These are phyloP conservation scores for Wickerhamomyces sp. DNA, from an alignment of 1,139 yeast genomes.

Conservation along the genomic window DNA sequence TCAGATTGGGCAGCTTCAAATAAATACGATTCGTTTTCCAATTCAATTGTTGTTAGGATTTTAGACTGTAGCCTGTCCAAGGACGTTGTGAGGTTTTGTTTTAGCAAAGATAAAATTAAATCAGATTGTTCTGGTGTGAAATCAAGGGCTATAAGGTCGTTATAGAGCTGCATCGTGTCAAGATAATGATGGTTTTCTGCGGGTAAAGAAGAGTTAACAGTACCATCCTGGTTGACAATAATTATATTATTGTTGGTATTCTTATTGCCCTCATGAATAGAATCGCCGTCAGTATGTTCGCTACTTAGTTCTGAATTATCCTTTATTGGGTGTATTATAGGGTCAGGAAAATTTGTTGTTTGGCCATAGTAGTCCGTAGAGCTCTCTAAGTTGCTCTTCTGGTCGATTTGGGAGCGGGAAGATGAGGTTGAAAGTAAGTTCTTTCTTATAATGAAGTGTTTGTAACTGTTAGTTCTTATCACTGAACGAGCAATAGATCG, in stretches of 20 bases:
- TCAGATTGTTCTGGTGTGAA: conserved; percentile 54
- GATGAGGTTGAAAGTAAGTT: not conserved
- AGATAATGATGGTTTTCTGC: conserved; percentile 22
- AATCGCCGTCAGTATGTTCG: not conserved
- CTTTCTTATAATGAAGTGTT: not conserved
- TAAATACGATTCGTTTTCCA: conserved; percentile 81
- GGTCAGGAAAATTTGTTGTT: not conserved
- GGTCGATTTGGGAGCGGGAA: not conserved
- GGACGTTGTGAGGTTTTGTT: conserved; percentile 47
- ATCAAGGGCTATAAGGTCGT: conserved; percentile 27
- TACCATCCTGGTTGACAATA: not conserved
- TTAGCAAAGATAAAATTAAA: conserved; percentile 44
- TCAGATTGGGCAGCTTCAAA: conserved; percentile 94
- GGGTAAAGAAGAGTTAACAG: not conserved
- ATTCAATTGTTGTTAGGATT: conserved; percentile 62
- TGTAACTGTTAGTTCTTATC: not conserved
- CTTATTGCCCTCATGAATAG: not conserved
- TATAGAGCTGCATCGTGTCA: conserved; percentile 28
- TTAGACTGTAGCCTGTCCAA: conserved; percentile 54
- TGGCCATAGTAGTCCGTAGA: not conserved
- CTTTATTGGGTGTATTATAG: not conserved
- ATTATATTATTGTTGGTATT: not conserved
- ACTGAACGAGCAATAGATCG: not conserved
- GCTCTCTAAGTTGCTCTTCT: not conserved
- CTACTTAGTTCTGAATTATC: not conserved